Evolutionary conservation across 2,329 filamentous ascomycete species (phyloP).

Genomic region (Sphaerulina populicola): DNA sequence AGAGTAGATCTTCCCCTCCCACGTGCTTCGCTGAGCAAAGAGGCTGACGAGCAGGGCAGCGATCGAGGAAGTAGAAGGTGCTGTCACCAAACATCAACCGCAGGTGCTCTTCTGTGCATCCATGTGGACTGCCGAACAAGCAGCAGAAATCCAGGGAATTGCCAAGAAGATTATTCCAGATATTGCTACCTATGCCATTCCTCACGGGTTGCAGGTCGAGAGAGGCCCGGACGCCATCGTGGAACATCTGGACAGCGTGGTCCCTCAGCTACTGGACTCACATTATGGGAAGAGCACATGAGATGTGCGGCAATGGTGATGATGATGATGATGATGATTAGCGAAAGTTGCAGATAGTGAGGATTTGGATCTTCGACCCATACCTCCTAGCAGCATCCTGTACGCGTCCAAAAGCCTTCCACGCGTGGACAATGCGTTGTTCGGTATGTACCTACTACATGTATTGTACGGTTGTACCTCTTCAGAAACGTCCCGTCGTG

Average conservation of each 20-base stretch:
- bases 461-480: too few relatives aligned
- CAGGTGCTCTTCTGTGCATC: conserved; percentile 51
- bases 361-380: too few relatives aligned
- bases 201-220: conserved; percentile 48
- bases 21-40: too few relatives aligned
- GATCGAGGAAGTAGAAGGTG: conserved; percentile 41
- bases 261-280: conserved; percentile 10
- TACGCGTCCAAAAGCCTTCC: too few relatives aligned
- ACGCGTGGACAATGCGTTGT: too few relatives aligned
- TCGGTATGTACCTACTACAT: too few relatives aligned
- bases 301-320: neutral
- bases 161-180: conserved; percentile 41
- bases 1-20: conserved; percentile 40
- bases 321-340: too few relatives aligned
- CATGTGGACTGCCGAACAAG: conserved; percentile 49
- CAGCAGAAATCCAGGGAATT: conserved; percentile 39
- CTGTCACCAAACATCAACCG: conserved; percentile 46
- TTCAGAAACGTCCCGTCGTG: too few relatives aligned
- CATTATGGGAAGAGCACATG: conserved; percentile 9
- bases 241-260: conserved; percentile 38
- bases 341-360: too few relatives aligned
- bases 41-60: neutral
- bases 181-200: conserved; percentile 47
- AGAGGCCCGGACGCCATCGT: conserved; percentile 50
- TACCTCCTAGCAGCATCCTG: too few relatives aligned